A percentile compares a stretch with the other conserved stretches of the same genome.
phyloP scores from a whole-genome alignment of 1,284 basidiomycete species.

The Trichosporon inkin region DNA sequence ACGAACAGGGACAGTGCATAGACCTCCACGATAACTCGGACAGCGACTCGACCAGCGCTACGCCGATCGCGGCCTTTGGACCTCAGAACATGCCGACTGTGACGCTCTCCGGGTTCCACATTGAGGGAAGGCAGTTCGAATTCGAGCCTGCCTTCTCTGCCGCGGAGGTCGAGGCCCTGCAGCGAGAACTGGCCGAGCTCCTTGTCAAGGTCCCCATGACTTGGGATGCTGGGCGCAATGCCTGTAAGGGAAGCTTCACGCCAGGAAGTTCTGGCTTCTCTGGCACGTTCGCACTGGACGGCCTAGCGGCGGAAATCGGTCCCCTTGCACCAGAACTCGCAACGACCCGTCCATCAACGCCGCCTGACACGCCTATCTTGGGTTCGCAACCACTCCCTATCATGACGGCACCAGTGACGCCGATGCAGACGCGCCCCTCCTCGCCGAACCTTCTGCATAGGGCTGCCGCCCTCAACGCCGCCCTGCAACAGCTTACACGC shows the following conservation, averaged over 20 bases:
- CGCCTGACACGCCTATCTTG: background rate
- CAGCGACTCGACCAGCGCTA: background rate
- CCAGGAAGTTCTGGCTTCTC: background rate
- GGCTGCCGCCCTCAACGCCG: conserved; percentile 3
- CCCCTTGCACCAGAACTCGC: background rate
- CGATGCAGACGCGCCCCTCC: background rate
- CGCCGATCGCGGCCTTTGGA: background rate
- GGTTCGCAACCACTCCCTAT: background rate
- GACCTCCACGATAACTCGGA: background rate
- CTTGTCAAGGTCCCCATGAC: background rate
- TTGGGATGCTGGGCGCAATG: background rate
- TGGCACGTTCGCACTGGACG: background rate
- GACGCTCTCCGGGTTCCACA: background rate
- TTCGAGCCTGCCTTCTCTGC: background rate
- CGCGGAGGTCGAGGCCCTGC: background rate
- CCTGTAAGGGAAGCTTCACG: no score
- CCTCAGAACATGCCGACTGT: background rate
- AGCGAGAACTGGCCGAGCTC: background rate
- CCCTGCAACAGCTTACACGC: background rate
- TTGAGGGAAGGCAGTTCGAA: background rate
- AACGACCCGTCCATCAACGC: background rate
- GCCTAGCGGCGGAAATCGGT: background rate
- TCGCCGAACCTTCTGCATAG: background rate
- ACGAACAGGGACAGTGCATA: background rate
- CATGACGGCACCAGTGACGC: background rate